Base-by-base conservation (phyloP, 495 filamentous ascomycete species). In the Lepidopterella palustris region DNA sequence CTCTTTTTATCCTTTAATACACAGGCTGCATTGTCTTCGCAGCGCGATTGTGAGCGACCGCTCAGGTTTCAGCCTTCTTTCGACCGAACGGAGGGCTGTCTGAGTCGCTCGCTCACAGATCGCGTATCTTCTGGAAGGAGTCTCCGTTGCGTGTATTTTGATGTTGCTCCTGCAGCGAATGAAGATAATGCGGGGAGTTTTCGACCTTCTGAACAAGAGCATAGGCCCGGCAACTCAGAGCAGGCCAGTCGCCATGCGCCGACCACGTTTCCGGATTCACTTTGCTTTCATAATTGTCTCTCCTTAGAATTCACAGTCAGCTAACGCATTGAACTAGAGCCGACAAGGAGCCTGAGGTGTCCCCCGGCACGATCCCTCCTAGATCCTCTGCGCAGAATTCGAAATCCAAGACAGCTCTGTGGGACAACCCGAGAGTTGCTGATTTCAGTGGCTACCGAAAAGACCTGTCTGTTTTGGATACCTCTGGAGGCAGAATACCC, bases 401-500 rank as follows among this genome's bases (percentile, higher is more conserved):
- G 39, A 48, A 61, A 23, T 35, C 54, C 25, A 70, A 64, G 47
- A 71, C 67, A 40, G 70, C 71, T 55, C 70, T 69, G 48, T 76
- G 73, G 73, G 71, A 72, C 29, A 72, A 59, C 31, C 25, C 58
- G 74, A 80, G 76, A 78, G 72, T 71, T 74, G 80, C 59, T 68
- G 80, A 83, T 57, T 77, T 87, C 59, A 75, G 76, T 64, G 82
- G 83, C 67, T 84, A 89, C 66, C 82, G 85, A 60, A 84, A 84
- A 69, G 84, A 88, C 58, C 79, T 89, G n/a, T 80, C 84, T 49
- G 83, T 85, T 24, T 73, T 88, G 49, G 84, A 87, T 52, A 81
- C 80, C 40, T 76, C 78, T 55, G 79, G 76, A 64, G 78, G 75
- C 55, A 77, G 78, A 65, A 68, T 72, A 75, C 72, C 79, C 74